A percentile compares a stretch with the other conserved stretches of the same genome.
Conservation (phyloP, 2,329 filamentous ascomycete genomes). For the Fusarium falciforme region DNA sequence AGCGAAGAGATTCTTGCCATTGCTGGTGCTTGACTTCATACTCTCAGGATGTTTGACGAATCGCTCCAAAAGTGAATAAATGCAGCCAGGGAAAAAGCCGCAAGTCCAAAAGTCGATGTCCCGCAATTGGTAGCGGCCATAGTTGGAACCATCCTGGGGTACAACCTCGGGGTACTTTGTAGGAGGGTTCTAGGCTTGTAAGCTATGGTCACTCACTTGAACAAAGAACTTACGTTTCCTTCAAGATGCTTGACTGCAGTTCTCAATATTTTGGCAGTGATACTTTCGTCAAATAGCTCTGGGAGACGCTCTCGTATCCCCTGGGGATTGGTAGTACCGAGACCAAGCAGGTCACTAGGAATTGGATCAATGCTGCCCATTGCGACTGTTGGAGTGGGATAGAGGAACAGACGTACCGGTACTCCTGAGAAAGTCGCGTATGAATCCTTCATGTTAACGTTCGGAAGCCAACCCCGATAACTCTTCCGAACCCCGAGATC, state of each 20-base stretch:
- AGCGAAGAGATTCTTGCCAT: not conserved
- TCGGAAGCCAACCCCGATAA: not conserved
- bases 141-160: constrained; percentile 40
- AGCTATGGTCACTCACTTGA: not conserved
- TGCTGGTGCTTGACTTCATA: not conserved
- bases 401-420: not conserved
- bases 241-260: not conserved
- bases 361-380: not conserved
- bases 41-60: constrained; percentile 43
- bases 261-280: not conserved
- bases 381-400: not conserved
- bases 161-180: constrained; percentile 45
- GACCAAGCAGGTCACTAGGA: not conserved
- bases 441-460: not conserved
- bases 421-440: not conserved
- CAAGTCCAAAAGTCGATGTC: constrained; percentile 55
- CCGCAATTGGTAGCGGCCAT: constrained; percentile 44
- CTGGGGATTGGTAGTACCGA: not conserved
- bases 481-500: not conserved
- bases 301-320: not conserved
- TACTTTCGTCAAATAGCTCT: not conserved
- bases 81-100: constrained; percentile 54
- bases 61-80: constrained; percentile 51
- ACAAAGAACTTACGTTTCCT: not conserved
- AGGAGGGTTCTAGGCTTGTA: not conserved